These are phyloP conservation scores for Cardamine resedifolia DNA, from an alignment of 345 rosid genomes.

Conservation along the genomic window DNA sequence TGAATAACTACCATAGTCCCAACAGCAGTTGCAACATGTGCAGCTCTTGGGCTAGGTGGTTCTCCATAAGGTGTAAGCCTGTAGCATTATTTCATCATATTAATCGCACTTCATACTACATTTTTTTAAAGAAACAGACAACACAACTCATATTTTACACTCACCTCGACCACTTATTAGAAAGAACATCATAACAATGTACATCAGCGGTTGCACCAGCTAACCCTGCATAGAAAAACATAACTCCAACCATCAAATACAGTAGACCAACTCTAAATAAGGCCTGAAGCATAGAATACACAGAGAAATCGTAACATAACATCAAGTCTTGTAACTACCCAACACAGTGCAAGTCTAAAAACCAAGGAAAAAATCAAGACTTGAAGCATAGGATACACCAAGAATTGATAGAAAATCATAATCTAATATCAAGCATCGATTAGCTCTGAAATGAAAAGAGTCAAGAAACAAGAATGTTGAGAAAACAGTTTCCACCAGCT, in stretches of 20 bases:
- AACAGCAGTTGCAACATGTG: constrained; percentile 98
- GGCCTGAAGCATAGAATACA: neutral
- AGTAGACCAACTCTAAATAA: neutral
- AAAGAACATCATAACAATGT: constrained; percentile 90
- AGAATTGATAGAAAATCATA: no score
- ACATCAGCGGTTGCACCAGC: constrained; percentile 99
- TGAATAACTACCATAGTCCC: constrained; percentile 99
- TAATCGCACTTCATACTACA: constrained; percentile 4
- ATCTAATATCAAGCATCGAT: no score
- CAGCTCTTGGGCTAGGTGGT: constrained; percentile 99
- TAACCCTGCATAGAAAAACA: constrained; percentile 63
- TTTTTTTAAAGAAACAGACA: neutral
- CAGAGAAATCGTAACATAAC: neutral
- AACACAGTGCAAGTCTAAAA: neutral
- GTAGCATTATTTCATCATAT: constrained; percentile 23
- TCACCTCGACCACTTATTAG: constrained; percentile 97
- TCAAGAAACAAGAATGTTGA: neutral
- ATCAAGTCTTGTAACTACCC: neutral
- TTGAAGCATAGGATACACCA: neutral
- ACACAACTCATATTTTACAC: constrained; percentile 6
- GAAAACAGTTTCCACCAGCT: neutral
- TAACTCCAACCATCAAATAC: constrained; percentile 8
- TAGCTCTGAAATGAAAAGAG: neutral
- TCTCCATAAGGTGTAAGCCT: constrained; percentile 93
- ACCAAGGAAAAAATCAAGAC: no score